A percentile compares a stretch with the other conserved stretches of the same genome.
These are phyloP conservation scores for Heliosperma pusillum DNA, from an alignment of 148 eudicot genomes.

Conservation along the genomic window DNA sequence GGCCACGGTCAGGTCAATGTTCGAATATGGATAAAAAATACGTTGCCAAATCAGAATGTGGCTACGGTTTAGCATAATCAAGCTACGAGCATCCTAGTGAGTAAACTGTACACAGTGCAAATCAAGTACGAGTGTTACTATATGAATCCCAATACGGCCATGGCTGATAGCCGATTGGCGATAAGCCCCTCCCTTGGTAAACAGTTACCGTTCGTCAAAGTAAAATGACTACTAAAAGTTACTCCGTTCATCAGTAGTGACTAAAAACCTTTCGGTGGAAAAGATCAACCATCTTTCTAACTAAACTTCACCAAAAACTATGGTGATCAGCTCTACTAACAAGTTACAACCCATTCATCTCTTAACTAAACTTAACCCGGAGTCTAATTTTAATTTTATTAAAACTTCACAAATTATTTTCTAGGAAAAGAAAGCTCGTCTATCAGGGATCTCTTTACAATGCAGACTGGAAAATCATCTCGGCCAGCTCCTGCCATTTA, in stretches of 20 bases:
- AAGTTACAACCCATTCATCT: background rate
- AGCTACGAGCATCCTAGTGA: too few relatives aligned
- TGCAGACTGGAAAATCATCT: conserved; percentile 86
- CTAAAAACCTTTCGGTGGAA: background rate
- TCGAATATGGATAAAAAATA: too few relatives aligned
- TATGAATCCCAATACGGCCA: too few relatives aligned
- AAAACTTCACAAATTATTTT: conserved; percentile 1
- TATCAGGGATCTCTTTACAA: conserved; percentile 26
- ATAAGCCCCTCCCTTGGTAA: too few relatives aligned
- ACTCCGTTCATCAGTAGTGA: background rate
- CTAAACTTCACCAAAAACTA: background rate
- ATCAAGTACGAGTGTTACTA: too few relatives aligned
- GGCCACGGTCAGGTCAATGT: too few relatives aligned
- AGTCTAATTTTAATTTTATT: background rate
- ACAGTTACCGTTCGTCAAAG: too few relatives aligned
- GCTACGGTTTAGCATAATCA: too few relatives aligned
- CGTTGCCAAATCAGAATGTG: too few relatives aligned
- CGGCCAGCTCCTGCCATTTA: conserved; percentile 76
- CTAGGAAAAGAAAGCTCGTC: background rate
- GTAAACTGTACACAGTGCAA: too few relatives aligned
- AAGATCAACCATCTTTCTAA: background rate
- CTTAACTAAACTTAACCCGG: conserved; percentile 2
- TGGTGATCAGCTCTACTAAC: background rate
- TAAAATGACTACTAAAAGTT: background rate
- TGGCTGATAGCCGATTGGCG: too few relatives aligned